Base-by-base conservation (phyloP, 345 rosid genomes). In the Corymbia maculata region DNA sequence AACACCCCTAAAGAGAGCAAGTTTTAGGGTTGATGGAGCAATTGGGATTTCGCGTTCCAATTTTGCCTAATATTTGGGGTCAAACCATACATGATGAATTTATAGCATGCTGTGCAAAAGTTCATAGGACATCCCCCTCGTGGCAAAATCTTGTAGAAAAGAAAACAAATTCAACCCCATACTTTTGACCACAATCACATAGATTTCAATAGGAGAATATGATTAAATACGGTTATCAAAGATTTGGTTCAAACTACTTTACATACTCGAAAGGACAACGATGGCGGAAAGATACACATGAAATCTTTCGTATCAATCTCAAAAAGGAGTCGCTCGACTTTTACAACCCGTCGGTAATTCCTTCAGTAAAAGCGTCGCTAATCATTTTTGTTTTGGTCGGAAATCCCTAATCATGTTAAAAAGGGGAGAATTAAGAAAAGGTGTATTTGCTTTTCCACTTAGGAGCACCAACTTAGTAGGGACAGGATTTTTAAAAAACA, bases 1-100 rank as follows among this genome's bases (percentile, higher is more conserved):
- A 16, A 70, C 7, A 7, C 4, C 0, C 1, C 4, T 17, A 5
- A 9, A 17, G 7, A 36, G 7, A 9, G 19, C n/a, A 70, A 70
- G 6, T 19, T 36, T 4, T 5, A 75, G 24, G 49, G 47, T 9
- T 1, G 0, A 1, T 12, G 21, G 22, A 55, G 28, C 5, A 55
- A 21, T 21, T 0, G 13, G 21, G 14, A 36, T 75, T 21, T 75
- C 6, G 8, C 49, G 36, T 36, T n/a, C 14, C 28, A 6, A 26
- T 12, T 3, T 14, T 26, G 16, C 32, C 15, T 59, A 59, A 10
- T 11, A 59, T 1, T 36, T 13, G 68, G 10, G 68, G 11, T 26
- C 30, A 59, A 59, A 11, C 2, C 8, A 3, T 61, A 26, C 61
- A 55, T 55, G 32, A 61, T 61, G 68, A 26, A 26, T 26, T 11